phyloP scores from a whole-genome alignment of 2,329 filamentous ascomycete genomes.

The Tothia fuscella region DNA sequence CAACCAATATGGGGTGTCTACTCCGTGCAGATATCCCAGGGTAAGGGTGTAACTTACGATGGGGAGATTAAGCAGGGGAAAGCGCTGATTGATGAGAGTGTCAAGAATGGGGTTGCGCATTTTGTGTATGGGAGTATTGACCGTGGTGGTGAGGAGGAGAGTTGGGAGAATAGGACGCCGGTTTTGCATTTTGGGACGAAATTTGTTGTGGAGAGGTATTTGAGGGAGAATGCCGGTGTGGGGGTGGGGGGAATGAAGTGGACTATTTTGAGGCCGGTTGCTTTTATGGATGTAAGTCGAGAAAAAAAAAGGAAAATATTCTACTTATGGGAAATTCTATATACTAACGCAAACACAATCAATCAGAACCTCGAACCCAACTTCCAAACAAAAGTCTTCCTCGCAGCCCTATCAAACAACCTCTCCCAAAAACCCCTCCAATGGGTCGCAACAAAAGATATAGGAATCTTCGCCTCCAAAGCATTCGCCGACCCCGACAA shows the following conservation, averaged over 20 bases:
- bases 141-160: conserved; percentile 19
- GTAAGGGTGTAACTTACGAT: conserved; percentile 12
- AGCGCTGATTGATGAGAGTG: conserved; percentile 23
- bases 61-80: conserved; percentile 27
- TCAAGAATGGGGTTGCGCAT: conserved; percentile 21
- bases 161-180: conserved; percentile 14
- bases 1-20: conserved; percentile 47
- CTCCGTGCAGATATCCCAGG: conserved; percentile 34
- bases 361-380: conserved; percentile 35
- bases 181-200: conserved; percentile 20
- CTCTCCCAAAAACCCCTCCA: conserved; percentile 30
- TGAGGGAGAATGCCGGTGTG: conserved; percentile 18
- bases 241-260: conserved; percentile 45
- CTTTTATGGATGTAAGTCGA: conserved; percentile 43
- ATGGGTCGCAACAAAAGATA: conserved; percentile 33
- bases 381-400: conserved; percentile 38
- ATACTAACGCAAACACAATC: background rate
- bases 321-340: conserved; percentile 8
- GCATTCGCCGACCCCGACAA: conserved; percentile 34
- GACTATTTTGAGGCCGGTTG: conserved; percentile 50
- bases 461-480: conserved; percentile 39
- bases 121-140: conserved; percentile 29
- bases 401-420: conserved; percentile 30
- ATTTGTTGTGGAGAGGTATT: conserved; percentile 17
- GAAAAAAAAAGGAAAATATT: background rate